Evolutionary conservation across 2,329 filamentous ascomycete species (phyloP).

Genomic region (Cadophora sp.): DNA sequence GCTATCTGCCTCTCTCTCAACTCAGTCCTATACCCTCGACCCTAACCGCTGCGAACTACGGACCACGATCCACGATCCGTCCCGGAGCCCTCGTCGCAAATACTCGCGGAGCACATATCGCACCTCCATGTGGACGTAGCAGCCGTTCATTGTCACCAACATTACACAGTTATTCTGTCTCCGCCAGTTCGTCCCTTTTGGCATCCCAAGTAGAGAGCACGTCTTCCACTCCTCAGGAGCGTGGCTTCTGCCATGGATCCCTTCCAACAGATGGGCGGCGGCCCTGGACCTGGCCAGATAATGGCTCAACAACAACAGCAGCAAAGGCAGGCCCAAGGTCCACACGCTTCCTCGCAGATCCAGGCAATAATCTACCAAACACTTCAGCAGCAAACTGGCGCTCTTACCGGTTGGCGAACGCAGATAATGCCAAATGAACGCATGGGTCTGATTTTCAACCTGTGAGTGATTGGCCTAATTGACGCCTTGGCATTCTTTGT

Average conservation of each 20-base stretch:
- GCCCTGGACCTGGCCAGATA: conserved; percentile 37
- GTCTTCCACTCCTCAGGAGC: conserved; percentile 33
- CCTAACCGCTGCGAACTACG: background rate
- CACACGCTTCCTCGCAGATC: conserved; percentile 33
- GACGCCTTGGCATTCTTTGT: background rate
- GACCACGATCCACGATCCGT: background rate
- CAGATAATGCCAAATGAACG: conserved; percentile 40
- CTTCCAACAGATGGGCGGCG: conserved; percentile 43
- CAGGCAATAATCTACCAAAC: conserved; percentile 41
- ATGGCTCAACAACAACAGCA: conserved; percentile 38
- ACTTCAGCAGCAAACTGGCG: conserved; percentile 37
- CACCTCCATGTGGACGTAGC: conserved; percentile 41
- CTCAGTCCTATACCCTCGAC: background rate
- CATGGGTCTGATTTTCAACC: conserved; percentile 42
- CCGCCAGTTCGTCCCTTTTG: conserved; percentile 2
- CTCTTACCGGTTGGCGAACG: conserved; percentile 41
- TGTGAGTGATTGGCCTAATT: conserved; percentile 36
- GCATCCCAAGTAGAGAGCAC: background rate
- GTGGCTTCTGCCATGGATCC: conserved; percentile 43
- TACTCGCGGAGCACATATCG: conserved; percentile 39
- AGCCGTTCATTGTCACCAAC: conserved; percentile 40
- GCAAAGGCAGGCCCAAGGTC: conserved; percentile 26
- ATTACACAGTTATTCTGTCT: conserved; percentile 26
- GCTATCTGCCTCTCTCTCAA: background rate
- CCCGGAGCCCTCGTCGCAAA: conserved; percentile 26